Evolutionary conservation across 2,329 filamentous ascomycete species (phyloP), one percentile per base, ranked within the genome.

Genomic region (Trichoderma sp.): DNA sequence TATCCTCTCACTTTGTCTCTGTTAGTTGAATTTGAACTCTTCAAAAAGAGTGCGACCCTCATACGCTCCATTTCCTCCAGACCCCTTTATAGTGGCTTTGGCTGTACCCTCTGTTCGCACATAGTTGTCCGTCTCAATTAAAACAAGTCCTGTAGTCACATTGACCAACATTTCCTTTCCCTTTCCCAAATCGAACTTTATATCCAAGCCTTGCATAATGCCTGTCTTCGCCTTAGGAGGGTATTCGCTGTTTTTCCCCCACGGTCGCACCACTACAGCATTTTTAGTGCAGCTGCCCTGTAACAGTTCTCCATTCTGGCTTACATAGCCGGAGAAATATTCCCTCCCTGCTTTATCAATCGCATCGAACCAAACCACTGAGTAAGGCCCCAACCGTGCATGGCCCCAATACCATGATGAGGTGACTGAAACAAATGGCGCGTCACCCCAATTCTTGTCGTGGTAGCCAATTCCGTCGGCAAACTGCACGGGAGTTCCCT

Each of bases 391-490:
- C 1, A 87, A 72, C 27, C 80, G 80, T 4, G 80, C 85, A 74
- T 87, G 86, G n/a, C 87, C 86, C 85, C 85, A 87, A 78, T 86
- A 86, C 83, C 85, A 86, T 38, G 80, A 83, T 38, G 76, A 73
- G 9, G 84, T 78, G 18, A 78, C 80, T 5, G 79, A 72, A 12
- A 73, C 35, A 72, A 87, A 85, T 1, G 85, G 82, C 33, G 76
- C 76, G 75, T 84, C 80, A 5, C 83, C 82, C 86, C 86, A 87
- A 77, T 87, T 87, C 85, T 86, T 87, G 76, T 88, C 86, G 77
- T 87, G 86, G 77, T 87, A 87, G 2, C 82, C 86, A 1, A 80
- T 71, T 1, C 86, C 86, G 38, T 41, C 38, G 33, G 65, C 24
- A 11, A 68, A 68, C 3, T 29, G 18, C n/a, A 68, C 27, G 24